These are phyloP conservation scores for Fusarium brachygibbosum DNA, from an alignment of 2,329 filamentous ascomycete genomes.

Conservation along the genomic window DNA sequence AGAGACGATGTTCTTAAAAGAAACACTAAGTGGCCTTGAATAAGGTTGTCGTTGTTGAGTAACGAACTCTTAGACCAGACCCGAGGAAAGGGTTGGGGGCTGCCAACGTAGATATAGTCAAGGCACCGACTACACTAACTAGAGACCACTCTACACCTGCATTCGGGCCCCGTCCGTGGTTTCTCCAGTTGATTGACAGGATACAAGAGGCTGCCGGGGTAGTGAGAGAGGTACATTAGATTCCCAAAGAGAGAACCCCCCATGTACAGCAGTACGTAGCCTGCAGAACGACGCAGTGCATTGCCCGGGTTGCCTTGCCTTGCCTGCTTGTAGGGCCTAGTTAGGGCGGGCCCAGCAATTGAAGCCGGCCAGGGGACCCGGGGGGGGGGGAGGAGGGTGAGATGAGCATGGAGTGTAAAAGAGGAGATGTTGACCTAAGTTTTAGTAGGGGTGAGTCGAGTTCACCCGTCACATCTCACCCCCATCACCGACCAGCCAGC, in stretches of 20 bases:
- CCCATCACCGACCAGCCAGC: slow-evolving; percentile 33
- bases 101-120: slow-evolving; percentile 49
- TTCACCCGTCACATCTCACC: not conserved
- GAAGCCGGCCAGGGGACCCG: slow-evolving; percentile 25
- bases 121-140: slow-evolving; percentile 39
- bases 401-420: not conserved
- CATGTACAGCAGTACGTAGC: slow-evolving; percentile 36
- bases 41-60: slow-evolving; percentile 37
- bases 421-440: not conserved
- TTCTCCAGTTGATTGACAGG: slow-evolving; percentile 39
- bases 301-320: slow-evolving; percentile 6
- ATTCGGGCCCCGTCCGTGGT: slow-evolving; percentile 47
- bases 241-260: slow-evolving; percentile 15
- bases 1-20: slow-evolving; percentile 24
- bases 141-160: slow-evolving; percentile 36
- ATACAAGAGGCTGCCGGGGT: slow-evolving; percentile 41
- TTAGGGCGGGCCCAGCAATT: slow-evolving; percentile 34
- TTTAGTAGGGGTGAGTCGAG: slow-evolving; percentile 17
- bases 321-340: slow-evolving; percentile 18
- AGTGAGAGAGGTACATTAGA: slow-evolving; percentile 12
- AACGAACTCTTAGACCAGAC: slow-evolving; percentile 41
- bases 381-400: slow-evolving; percentile 16
- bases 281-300: slow-evolving; percentile 31
- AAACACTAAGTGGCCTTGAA: slow-evolving; percentile 22
- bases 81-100: slow-evolving; percentile 42